Percentiles rank a stretch among this genome's conserved stretches.
phyloP scores from a whole-genome alignment of 2,329 filamentous ascomycete species.

The Neopestalotiopsis sp. region DNA sequence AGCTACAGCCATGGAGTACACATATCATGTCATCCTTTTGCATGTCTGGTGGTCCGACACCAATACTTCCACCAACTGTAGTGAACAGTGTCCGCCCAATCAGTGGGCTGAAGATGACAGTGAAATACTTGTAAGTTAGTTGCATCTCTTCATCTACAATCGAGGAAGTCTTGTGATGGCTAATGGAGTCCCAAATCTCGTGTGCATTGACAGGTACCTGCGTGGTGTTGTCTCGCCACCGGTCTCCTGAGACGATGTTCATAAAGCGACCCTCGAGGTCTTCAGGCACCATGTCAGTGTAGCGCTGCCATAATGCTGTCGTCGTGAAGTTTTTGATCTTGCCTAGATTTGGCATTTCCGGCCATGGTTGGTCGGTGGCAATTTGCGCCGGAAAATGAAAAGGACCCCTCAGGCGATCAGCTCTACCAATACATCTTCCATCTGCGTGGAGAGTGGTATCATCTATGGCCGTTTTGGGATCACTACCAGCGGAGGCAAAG shows the following conservation, averaged over 20 bases:
- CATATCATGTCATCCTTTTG: slow-evolving; percentile 10
- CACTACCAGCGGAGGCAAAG: slow-evolving; percentile 1
- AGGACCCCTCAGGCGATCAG: neutral
- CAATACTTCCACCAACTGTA: neutral
- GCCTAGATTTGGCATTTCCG: neutral
- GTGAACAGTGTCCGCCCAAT: slow-evolving; percentile 7
- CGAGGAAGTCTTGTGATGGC: neutral
- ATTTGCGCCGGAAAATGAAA: neutral
- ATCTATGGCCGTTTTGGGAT: neutral
- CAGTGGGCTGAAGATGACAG: slow-evolving; percentile 7
- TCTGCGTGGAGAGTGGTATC: neutral
- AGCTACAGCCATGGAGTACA: slow-evolving; percentile 8
- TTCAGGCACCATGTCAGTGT: neutral
- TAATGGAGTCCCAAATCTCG: neutral
- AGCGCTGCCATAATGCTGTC: neutral
- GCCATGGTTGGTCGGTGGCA: neutral
- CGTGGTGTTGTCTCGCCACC: slow-evolving; percentile 8
- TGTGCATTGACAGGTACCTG: neutral
- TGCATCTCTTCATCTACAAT: neutral
- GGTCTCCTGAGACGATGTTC: slow-evolving; percentile 9
- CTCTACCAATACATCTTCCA: neutral
- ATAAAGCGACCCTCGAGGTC: slow-evolving; percentile 1
- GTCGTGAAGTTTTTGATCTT: neutral
- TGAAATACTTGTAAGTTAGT: slow-evolving; percentile 6
- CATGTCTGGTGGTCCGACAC: slow-evolving; percentile 11